These are phyloP conservation scores for Gardenia jasminoides DNA, from an alignment of 257 asterid species.

Conservation along the genomic window DNA sequence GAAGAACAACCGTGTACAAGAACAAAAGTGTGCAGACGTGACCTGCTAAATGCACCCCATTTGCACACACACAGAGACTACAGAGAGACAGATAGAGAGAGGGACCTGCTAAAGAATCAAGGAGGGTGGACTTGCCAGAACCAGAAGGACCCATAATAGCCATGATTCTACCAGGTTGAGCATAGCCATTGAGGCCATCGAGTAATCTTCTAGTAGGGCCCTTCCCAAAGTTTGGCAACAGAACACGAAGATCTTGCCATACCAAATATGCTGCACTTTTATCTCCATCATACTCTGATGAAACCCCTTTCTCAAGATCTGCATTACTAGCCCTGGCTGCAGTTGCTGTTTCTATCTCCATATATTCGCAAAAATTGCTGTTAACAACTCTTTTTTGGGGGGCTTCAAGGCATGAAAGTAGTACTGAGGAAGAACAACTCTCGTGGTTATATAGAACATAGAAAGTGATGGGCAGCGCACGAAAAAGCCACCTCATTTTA, in stretches of 20 bases:
- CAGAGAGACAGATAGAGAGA: neutral
- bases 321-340: conserved; percentile 5
- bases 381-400: neutral
- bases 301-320: conserved; percentile 29
- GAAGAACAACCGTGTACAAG: neutral
- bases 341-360: neutral
- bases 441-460: neutral
- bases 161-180: conserved; percentile 77
- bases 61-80: neutral
- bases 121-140: conserved; percentile 83
- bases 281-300: conserved; percentile 7
- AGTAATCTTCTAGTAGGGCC: conserved; percentile 69
- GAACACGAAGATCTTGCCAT: conserved; percentile 74
- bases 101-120: conserved; percentile 76
- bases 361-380: neutral
- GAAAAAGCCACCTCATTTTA: neutral
- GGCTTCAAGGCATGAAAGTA: neutral
- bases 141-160: conserved; percentile 98
- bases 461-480: neutral
- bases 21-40: neutral
- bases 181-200: conserved; percentile 63
- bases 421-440: neutral
- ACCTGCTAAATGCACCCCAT: neutral
- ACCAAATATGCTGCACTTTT: conserved; percentile 40
- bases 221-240: conserved; percentile 63